Conservation (phyloP, 192 early-diverging fungal species). For the Entomortierella lignicola region DNA sequence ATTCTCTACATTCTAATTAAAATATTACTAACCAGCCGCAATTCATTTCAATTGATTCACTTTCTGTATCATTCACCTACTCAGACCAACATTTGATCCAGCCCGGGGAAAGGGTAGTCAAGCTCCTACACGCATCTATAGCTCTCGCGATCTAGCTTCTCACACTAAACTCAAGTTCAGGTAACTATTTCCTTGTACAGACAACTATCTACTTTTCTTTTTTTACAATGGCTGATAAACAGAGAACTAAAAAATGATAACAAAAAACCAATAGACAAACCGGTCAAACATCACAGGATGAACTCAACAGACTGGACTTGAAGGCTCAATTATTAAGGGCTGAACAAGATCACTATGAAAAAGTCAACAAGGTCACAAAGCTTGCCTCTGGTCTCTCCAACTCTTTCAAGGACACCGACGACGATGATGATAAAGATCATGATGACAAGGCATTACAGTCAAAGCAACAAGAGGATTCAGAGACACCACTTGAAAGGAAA, state of each 20-base stretch:
- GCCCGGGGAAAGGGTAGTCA: constrained; percentile 74
- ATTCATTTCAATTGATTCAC: constrained; percentile 13
- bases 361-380: constrained; percentile 48
- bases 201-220: constrained; percentile 6
- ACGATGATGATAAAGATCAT: no score
- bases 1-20: neutral
- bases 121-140: constrained; percentile 71
- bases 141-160: constrained; percentile 76
- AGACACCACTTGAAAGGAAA: constrained; percentile 42
- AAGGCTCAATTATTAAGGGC: constrained; percentile 73
- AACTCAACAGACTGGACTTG: constrained; percentile 71
- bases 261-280: constrained; percentile 58
- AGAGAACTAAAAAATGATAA: no score
- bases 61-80: no score
- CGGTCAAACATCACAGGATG: constrained; percentile 70
- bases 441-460: constrained; percentile 29
- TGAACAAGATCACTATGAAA: constrained; percentile 73
- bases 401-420: constrained; percentile 52
- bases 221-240: no score
- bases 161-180: constrained; percentile 85
- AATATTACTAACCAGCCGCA: neutral
- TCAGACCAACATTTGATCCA: constrained; percentile 83
- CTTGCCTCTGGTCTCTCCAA: constrained; percentile 30
- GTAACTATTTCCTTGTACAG: constrained; percentile 19
- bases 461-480: constrained; percentile 8